Evolutionary conservation across 164 flowering plant species (phyloP), one percentile per base, ranked within the genome.

Genomic region (Vitis labrusca): DNA sequence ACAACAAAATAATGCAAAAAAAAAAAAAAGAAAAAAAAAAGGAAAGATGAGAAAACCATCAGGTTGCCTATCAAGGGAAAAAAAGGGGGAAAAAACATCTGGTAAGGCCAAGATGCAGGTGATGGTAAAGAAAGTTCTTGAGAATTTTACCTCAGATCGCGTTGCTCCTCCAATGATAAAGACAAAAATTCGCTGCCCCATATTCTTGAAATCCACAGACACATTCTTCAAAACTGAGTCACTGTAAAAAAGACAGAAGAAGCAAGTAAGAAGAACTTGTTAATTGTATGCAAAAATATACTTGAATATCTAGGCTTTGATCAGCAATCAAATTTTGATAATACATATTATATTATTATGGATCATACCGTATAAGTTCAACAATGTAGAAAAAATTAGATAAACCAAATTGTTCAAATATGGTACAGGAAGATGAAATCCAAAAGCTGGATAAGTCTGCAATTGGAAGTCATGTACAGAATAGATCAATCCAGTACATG

Each of bases 151-250:
- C 97, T 96, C 99, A 49, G 99, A 96, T 66, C 99, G 86, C 53
- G 99, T 93, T 64, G 98, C 97, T 53, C 99, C 99, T 55, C 99
- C 98, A n/a, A 96, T 73, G 59, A 96, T 87, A 75, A 96, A 96
- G 16, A 96, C 84, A 77, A 96, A 96, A 60, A 96, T 87, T 14
- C 98, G 97, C 64, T 84, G 88, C 49, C 99, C 99, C 98, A 93
- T 86, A 74, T 81, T 91, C 84, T 84, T 93, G 72, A 85, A 77
- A 75, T 93, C 98, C 50, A 67, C 77, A 63, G 89, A 71, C 12
- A 88, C 86, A 71, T 73, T 68, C 77, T 76, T 86, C 77, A 92
- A 66, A 37, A 85, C 64, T 5, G 98, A 92, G 71, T 93, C 97
- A 78, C 98, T 93, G 66, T 7, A 76, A 74, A 76, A 74, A 29